Conservation (phyloP, 1,139 yeast genomes). For the Suhomyces wounanorum region DNA sequence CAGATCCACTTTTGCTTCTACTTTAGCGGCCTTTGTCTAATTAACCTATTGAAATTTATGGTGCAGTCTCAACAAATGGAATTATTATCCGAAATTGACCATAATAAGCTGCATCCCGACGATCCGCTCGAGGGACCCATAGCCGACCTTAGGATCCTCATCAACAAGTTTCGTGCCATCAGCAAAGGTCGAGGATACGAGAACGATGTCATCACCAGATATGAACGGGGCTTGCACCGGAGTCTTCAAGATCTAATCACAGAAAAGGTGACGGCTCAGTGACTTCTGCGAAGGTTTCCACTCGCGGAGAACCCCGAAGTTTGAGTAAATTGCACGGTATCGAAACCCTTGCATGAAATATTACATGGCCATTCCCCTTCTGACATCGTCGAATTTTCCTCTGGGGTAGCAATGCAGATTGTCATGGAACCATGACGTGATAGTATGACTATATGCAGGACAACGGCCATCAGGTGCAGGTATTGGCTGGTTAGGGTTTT, state of each 20-base stretch:
- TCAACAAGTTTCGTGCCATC: conserved; percentile 34
- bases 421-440: neutral
- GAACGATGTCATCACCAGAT: conserved; percentile 34
- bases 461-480: neutral
- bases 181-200: conserved; percentile 30
- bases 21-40: conserved; percentile 50
- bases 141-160: conserved; percentile 17
- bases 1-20: conserved; percentile 63
- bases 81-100: conserved; percentile 2
- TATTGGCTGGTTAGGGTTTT: neutral
- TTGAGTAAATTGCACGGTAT: neutral
- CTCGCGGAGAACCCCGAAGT: neutral
- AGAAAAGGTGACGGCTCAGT: neutral
- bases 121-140: neutral
- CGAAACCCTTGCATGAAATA: neutral
- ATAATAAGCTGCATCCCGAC: neutral
- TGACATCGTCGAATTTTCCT: neutral
- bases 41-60: conserved; percentile 26
- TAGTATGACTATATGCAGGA: neutral
- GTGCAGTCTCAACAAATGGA: conserved; percentile 9
- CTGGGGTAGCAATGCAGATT: neutral
- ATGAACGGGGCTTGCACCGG: conserved; percentile 26
- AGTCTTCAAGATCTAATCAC: conserved; percentile 1
- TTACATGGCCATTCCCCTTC: neutral
- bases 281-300: neutral